These are phyloP conservation scores for Tetraselmis striata DNA, from an alignment of 139 green algal genomes.

Conservation along the genomic window DNA sequence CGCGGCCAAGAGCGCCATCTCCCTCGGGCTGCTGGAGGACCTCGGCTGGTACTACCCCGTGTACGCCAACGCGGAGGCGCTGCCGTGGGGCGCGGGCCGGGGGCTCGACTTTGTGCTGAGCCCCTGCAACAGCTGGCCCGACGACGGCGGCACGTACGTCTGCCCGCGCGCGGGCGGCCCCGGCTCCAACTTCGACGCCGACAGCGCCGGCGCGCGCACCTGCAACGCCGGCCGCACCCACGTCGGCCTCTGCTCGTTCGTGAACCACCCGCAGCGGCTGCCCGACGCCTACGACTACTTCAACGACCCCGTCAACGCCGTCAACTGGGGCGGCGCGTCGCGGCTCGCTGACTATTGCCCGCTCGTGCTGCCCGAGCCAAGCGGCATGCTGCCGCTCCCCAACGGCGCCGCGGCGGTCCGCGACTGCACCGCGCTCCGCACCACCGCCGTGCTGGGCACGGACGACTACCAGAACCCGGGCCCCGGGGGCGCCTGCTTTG, in stretches of 20 bases:
- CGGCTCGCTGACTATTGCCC: slow-evolving; percentile 6
- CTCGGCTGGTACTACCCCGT: slow-evolving; percentile 18
- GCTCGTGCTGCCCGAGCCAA: slow-evolving; percentile 4
- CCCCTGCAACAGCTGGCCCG: slow-evolving; percentile 12
- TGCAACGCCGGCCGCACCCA: slow-evolving; percentile 2
- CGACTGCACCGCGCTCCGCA: neutral
- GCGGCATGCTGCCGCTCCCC: neutral
- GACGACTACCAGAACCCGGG: slow-evolving; percentile 5
- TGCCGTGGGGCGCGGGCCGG: slow-evolving; percentile 6
- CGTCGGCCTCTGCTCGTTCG: slow-evolving; percentile 1
- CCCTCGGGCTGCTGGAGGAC: slow-evolving; percentile 13
- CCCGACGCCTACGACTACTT: slow-evolving; percentile 4
- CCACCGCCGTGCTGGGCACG: neutral
- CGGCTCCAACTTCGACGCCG: neutral
- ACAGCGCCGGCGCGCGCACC: neutral
- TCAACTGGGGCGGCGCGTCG: neutral
- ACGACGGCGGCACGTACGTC: slow-evolving; percentile 7
- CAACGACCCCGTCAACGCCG: neutral
- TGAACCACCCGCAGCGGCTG: neutral
- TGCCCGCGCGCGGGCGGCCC: neutral
- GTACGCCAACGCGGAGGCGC: slow-evolving; percentile 10
- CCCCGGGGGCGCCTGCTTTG: slow-evolving; percentile 1
- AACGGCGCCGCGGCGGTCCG: neutral
- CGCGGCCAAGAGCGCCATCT: slow-evolving; percentile 11
- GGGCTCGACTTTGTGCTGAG: slow-evolving; percentile 13